Evolutionary conservation across 768 basidiomycete species (phyloP).

Genomic region (Dacryopinax primogenitus): DNA sequence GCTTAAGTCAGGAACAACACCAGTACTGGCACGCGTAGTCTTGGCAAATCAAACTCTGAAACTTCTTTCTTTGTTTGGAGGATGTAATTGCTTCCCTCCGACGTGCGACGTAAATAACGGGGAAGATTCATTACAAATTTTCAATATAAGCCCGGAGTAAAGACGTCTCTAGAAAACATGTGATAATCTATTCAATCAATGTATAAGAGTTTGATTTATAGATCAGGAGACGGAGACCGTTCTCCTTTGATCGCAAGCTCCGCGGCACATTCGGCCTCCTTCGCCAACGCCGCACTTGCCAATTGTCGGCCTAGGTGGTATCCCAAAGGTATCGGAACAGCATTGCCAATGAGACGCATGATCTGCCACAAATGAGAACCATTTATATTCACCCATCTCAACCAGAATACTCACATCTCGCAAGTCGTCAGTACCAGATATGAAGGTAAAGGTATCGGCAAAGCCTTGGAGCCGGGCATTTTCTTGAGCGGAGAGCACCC

Average conservation of each 20-base stretch:
- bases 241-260: neutral
- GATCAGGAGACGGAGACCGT: neutral
- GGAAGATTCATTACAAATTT: no score
- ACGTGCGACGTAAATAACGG: no score
- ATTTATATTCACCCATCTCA: neutral
- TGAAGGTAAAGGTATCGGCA: neutral
- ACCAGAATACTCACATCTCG: neutral
- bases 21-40: no score
- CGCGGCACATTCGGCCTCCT: neutral
- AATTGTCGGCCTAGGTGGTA: neutral
- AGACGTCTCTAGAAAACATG: no score
- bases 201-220: neutral
- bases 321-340: neutral
- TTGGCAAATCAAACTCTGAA: no score
- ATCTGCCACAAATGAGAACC: neutral
- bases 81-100: no score
- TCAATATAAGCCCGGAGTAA: no score
- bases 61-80: no score
- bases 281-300: neutral
- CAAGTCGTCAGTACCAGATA: neutral
- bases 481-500: neutral
- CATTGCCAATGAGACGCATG: constrained; percentile 2
- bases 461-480: neutral
- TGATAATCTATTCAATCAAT: neutral
- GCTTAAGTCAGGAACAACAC: no score